These are phyloP conservation scores for Bipolaris cookei DNA, from an alignment of 2,329 filamentous ascomycete species.

Conservation along the genomic window DNA sequence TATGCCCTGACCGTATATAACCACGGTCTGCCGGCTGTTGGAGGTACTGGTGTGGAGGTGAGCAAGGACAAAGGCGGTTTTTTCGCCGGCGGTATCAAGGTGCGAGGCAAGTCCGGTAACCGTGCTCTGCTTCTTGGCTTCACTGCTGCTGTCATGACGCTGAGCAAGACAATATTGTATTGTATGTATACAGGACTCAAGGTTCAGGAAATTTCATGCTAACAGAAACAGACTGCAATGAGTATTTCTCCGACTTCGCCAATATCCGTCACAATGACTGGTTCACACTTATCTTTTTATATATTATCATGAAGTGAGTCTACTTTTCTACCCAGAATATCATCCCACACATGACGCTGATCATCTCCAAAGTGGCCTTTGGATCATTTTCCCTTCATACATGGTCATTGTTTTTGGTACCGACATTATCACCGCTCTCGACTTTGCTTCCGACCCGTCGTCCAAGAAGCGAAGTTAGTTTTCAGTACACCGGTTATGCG, in stretches of 20 bases:
- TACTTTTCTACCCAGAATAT: neutral
- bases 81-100: slow-evolving; percentile 57
- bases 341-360: slow-evolving; percentile 7
- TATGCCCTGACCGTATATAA: slow-evolving; percentile 64
- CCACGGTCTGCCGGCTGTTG: slow-evolving; percentile 44
- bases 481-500: neutral
- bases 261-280: slow-evolving; percentile 68
- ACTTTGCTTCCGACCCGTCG: slow-evolving; percentile 49
- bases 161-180: slow-evolving; percentile 72
- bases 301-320: slow-evolving; percentile 71
- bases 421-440: slow-evolving; percentile 67
- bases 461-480: slow-evolving; percentile 37
- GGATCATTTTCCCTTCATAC: slow-evolving; percentile 69
- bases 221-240: slow-evolving; percentile 61
- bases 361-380: slow-evolving; percentile 59
- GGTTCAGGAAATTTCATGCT: slow-evolving; percentile 9
- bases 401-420: slow-evolving; percentile 65
- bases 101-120: slow-evolving; percentile 60
- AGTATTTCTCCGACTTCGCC: slow-evolving; percentile 65
- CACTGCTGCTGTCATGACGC: slow-evolving; percentile 65
- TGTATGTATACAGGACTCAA: slow-evolving; percentile 55
- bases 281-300: slow-evolving; percentile 61
- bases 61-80: slow-evolving; percentile 51
- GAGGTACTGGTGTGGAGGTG: slow-evolving; percentile 50
- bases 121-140: slow-evolving; percentile 65